Percentiles rank a stretch among this genome's conserved stretches.
Evolutionary conservation across 257 asterid species (phyloP).

Genomic region (Solanum sejunctum): DNA sequence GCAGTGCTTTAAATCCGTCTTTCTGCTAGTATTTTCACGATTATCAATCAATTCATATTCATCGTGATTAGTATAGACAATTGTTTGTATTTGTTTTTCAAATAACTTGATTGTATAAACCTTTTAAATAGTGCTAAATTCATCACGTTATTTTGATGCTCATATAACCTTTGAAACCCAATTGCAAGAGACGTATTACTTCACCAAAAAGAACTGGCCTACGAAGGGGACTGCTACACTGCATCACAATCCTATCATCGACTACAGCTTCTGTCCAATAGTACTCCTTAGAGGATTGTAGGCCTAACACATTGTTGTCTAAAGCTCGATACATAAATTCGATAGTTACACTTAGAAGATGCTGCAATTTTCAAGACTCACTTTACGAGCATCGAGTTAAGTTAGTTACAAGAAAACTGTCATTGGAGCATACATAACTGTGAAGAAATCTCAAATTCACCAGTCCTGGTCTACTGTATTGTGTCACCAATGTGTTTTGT

Average conservation of each 20-base stretch:
- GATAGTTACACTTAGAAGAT: background rate
- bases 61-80: background rate
- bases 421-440: background rate
- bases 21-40: background rate
- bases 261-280: background rate
- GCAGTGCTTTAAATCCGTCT: background rate
- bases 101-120: background rate
- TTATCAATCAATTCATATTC: too few relatives aligned
- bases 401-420: background rate
- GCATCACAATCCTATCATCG: background rate
- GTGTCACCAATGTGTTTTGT: background rate
- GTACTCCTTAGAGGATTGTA: background rate
- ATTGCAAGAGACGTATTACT: background rate
- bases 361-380: background rate
- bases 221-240: background rate
- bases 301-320: background rate
- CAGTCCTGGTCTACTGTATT: background rate
- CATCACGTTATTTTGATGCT: background rate
- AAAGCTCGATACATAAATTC: background rate
- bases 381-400: background rate
- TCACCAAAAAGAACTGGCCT: background rate
- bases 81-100: background rate
- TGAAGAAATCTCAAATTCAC: background rate
- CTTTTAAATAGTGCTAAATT: background rate
- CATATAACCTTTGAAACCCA: background rate